Evolutionary conservation across 169 alveolate genomes (phyloP), one percentile per base, ranked within the genome.

Genomic region (Eimeria praecox): DNA sequence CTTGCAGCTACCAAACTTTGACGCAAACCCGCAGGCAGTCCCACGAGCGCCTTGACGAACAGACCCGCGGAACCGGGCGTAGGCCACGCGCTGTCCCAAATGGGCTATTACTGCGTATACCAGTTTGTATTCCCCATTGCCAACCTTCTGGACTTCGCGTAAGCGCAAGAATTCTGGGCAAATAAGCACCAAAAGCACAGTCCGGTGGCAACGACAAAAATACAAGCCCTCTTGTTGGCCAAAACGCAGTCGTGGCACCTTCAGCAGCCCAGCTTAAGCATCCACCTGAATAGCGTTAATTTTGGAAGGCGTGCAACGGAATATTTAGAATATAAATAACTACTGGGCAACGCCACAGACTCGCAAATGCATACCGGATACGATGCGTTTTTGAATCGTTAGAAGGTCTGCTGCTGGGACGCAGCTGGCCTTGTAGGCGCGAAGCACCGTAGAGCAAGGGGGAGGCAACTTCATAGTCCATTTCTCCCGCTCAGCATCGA

Each of bases 351-450:
- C 75, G 75, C 35, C 54, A 8, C 10, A 18, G 59, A 42, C n/a
- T 24, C 54, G 38, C 16, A 59, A 35, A 30, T 49, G 71, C 93
- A 38, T 86, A 59, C 93, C 71, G 59, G 80, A 33, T 24, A 62
- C 82, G 42, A 86, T 86, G 80, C 40, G 80, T 30, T 86, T 86
- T 62, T 86, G 93, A 86, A 86, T 59, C 33, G 93, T 38, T 8
- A 86, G 93, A 40, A 86, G 62, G 59, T 86, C 93, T 86, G 93
- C 93, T 8, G 93, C 93, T 62, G 40, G 93, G 54, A 86, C 93
- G 38, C 82, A 59, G 93, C 42, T 59, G 93, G 42, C 71, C 46
- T 12, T 62, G 22, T 86, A 24, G 82, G 62, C 93, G 62, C 42
- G 62, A 35, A 86, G 56, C 38, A 86, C 64, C 9, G 42, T 82